Evolutionary conservation across 2,329 filamentous ascomycete genomes (phyloP), one percentile per base, ranked within the genome.

Genomic region (Aspergillus uvarum): DNA sequence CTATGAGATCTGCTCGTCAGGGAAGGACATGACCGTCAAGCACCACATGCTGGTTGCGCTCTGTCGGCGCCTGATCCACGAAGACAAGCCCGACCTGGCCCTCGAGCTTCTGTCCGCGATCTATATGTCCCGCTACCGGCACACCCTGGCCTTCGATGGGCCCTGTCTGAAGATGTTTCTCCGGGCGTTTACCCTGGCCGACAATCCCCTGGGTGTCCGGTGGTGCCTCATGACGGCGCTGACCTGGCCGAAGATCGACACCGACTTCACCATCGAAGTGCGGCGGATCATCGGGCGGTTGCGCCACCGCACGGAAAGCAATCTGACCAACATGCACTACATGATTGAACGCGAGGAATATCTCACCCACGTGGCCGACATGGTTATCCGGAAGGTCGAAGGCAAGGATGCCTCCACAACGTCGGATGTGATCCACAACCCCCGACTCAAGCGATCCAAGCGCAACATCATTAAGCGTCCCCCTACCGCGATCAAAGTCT

Each of bases 211-310:
- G n/a, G 77, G 76, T 2, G 62, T 77, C 2, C 74, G 76, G 52
- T 79, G 77, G 77, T 77, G 75, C 52, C 69, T 78, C 47, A 54
- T 77, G 54, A 74, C 74, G 2, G 73, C 68, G n/a, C 65, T 78
- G 24, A 67, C 72, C 29, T 72, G 76, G 29, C 38, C 6, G 14
- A 19, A 19, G 5, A 16, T 73, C 24, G 69, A 59, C 44, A 68
- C 58, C 24, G 68, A 74, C 51, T 71, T 79, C 29, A 61, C 76
- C 2, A 71, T 70, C 19, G 77, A 78, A 57, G 67, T 69, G 8
- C 65, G 68, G 29, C 70, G 71, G 5, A 53, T 73, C 29, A 47
- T 74, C 24, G 67, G 62, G 10, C 53, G 59, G 55, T 56, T 61
- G 7, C 48, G 21, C 21, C 70, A 59, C 56, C 64, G 56, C 29